Evolutionary conservation across 768 basidiomycete species (phyloP).

Genomic region (Heimioporus sp.): DNA sequence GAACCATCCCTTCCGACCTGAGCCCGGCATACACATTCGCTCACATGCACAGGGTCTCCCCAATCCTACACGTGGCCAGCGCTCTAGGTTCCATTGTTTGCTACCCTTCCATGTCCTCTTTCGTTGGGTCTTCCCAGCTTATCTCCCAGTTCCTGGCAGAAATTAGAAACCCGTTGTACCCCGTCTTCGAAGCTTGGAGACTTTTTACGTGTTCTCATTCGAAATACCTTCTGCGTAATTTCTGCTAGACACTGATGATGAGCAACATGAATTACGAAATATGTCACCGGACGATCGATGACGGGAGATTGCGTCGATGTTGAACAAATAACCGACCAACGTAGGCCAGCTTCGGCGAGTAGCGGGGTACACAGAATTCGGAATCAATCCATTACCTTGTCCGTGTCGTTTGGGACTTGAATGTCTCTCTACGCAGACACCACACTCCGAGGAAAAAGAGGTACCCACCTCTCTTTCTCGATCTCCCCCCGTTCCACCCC

Average conservation of each 20-base stretch:
- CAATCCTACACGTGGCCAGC: constrained; percentile 3
- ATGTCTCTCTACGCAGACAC: constrained; percentile 62
- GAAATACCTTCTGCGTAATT: neutral
- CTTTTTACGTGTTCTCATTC: constrained; percentile 12
- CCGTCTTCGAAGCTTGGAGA: constrained; percentile 12
- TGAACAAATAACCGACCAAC: constrained; percentile 18
- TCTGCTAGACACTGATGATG: neutral
- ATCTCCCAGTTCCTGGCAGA: constrained; percentile 18
- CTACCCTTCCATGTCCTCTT: constrained; percentile 6
- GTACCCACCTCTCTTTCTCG: constrained; percentile 73
- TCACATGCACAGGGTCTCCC: neutral
- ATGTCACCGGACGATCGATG: constrained; percentile 7
- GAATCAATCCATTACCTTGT: constrained; percentile 33
- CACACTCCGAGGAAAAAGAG: constrained; percentile 19
- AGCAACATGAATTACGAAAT: constrained; percentile 3
- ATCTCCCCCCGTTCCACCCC: constrained; percentile 90
- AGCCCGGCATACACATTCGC: constrained; percentile 1
- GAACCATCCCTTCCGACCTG: constrained; percentile 6
- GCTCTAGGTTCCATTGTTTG: constrained; percentile 15
- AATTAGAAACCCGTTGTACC: constrained; percentile 3
- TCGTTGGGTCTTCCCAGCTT: constrained; percentile 18
- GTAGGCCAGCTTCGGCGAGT: constrained; percentile 19
- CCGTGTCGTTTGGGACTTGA: constrained; percentile 56
- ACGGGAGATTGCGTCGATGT: constrained; percentile 6
- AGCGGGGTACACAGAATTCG: constrained; percentile 1